Conservation (phyloP, 1,284 basidiomycete species). For the Apiotrichum montevideense region DNA sequence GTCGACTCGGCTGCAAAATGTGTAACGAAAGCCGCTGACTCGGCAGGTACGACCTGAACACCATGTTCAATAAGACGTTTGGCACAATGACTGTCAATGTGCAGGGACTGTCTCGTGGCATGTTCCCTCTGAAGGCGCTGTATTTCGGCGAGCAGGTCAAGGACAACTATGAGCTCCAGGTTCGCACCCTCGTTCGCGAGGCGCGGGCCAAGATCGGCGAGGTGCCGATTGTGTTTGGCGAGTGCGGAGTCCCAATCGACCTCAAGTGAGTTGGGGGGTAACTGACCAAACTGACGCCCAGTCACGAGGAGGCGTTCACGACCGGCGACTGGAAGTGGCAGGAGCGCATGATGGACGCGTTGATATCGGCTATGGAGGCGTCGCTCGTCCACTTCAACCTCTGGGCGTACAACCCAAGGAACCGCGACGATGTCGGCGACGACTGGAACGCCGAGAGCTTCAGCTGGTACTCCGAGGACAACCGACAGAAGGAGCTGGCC, state of each 20-base stretch:
- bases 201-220: conserved; percentile 66
- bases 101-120: conserved; percentile 76
- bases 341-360: conserved; percentile 77
- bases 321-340: conserved; percentile 76
- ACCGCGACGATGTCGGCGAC: conserved; percentile 72
- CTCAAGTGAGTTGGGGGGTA: conserved; percentile 62
- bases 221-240: conserved; percentile 74
- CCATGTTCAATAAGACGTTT: conserved; percentile 73
- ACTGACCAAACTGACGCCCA: conserved; percentile 39
- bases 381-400: conserved; percentile 71
- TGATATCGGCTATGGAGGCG: conserved; percentile 69
- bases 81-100: conserved; percentile 81
- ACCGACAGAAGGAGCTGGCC: conserved; percentile 46
- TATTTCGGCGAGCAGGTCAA: conserved; percentile 78
- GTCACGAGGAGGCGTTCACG: conserved; percentile 62
- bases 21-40: neutral
- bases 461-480: conserved; percentile 71
- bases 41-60: conserved; percentile 78
- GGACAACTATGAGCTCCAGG: conserved; percentile 74
- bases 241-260: conserved; percentile 89
- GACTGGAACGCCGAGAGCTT: conserved; percentile 96
- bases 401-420: conserved; percentile 92
- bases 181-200: conserved; percentile 67
- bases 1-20: conserved; percentile 13
- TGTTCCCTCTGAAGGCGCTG: conserved; percentile 69